phyloP scores from a whole-genome alignment of 768 basidiomycete genomes.

The Trametes elegans region DNA sequence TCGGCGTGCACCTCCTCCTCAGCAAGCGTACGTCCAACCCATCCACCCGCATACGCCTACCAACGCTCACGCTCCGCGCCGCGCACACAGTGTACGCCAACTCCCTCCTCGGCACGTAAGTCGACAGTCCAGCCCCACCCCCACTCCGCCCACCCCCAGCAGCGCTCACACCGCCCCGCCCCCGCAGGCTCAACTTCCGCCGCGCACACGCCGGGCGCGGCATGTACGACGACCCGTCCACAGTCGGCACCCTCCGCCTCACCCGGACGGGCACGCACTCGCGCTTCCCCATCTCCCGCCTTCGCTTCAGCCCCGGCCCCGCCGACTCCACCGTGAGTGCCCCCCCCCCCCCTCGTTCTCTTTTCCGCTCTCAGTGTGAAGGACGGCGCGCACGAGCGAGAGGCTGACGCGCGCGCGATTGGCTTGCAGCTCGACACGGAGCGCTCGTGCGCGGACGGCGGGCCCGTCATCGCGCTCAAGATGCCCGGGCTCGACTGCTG shows the following conservation, averaged over 20 bases:
- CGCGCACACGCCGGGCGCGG: constrained; percentile 1
- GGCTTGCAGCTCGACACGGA: neutral
- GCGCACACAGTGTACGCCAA: constrained; percentile 12
- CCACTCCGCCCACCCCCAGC: too few relatives aligned
- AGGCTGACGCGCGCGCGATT: too few relatives aligned
- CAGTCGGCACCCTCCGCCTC: neutral
- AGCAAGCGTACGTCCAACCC: constrained; percentile 13
- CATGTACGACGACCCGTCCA: neutral
- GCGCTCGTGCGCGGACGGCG: neutral
- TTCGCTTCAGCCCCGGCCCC: too few relatives aligned
- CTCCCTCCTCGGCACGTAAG: constrained; percentile 14
- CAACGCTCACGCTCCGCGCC: too few relatives aligned
- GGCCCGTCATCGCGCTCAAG: neutral
- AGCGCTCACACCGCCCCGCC: too few relatives aligned
- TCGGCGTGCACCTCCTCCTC: constrained; percentile 17
- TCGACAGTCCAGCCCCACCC: too few relatives aligned
- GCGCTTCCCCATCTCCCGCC: too few relatives aligned
- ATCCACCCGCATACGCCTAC: too few relatives aligned
- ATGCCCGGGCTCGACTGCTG: neutral
- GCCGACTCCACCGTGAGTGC: too few relatives aligned
- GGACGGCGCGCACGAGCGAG: too few relatives aligned
- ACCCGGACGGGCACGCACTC: neutral
- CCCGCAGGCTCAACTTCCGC: constrained; percentile 10
- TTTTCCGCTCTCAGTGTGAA: too few relatives aligned
- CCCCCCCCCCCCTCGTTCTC: too few relatives aligned